Evolutionary conservation across 441 rosid species (phyloP), one percentile per base, ranked within the genome.

Genomic region (Dalechampia spathulata): DNA sequence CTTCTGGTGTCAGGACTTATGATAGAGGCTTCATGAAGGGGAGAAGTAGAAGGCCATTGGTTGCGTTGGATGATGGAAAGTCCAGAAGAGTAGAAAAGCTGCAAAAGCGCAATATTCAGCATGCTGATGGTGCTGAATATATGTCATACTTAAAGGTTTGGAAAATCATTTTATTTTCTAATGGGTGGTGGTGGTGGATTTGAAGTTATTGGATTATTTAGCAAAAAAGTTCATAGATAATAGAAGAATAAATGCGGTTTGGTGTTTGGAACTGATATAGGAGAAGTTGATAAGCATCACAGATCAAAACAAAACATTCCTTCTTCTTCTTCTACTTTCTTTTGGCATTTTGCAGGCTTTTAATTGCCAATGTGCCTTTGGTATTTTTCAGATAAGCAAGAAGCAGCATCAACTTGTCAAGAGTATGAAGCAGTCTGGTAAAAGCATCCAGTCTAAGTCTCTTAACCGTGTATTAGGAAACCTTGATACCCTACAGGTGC

Each of bases 71-170:
- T 72, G 81, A 79, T 72, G 72, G 66, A 60, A 81, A 62, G 65
- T 51, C 62, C 39, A 66, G 57, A 64, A 79, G 75, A 61, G 83
- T 75, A 54, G 88, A 80, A 45, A 78, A 62, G 73, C 57, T 80
- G 57, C 80, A 54, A 34, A 83, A 72, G 70, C 81, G 54, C 68
- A 78, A 79, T 65, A 61, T 78, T 67, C 69, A 76, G 62, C 82
- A 63, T 37, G 72, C 67, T 52, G 98, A 90, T 73, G 91, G 95
- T 72, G 76, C 83, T 62, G 68, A 82, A 58, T 94, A 90, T 66
- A 94, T 90, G 97, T 87, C 99, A 55, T 87, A 70, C 77, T 64
- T 90, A 40, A 90, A 94, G 96, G 97, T 87, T 43, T 21, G 83
- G 57, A 36, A 53, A 61, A 48, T 56, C 58, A 62, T 63, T 8